Conservation (phyloP, 116 monocot genomes). For the Zostera marina region DNA sequence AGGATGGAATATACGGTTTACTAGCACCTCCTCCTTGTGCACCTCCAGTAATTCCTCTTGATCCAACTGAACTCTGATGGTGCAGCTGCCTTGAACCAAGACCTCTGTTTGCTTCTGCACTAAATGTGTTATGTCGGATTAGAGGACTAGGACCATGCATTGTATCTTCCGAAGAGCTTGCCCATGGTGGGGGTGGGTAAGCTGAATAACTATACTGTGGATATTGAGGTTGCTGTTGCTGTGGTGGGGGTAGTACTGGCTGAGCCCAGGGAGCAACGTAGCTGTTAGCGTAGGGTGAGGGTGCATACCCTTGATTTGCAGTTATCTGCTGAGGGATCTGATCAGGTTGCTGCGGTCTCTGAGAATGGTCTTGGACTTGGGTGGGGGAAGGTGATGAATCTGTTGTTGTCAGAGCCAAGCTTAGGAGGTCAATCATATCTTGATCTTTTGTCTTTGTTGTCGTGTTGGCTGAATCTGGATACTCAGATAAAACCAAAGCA, state of each 20-base stretch:
- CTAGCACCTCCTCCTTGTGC: not conserved
- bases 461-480: slow-evolving; percentile 26
- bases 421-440: slow-evolving; percentile 69
- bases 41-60: slow-evolving; percentile 4
- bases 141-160: slow-evolving; percentile 2
- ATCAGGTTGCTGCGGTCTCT: not conserved
- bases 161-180: slow-evolving; percentile 1
- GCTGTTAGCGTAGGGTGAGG: slow-evolving; percentile 20
- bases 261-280: slow-evolving; percentile 77
- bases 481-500: slow-evolving; percentile 36
- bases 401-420: slow-evolving; percentile 34
- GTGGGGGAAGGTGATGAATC: slow-evolving; percentile 26
- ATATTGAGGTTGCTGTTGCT: slow-evolving; percentile 12
- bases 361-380: slow-evolving; percentile 3
- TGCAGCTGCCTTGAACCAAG: slow-evolving; percentile 21
- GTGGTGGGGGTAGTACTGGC: slow-evolving; percentile 10
- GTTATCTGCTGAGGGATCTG: not conserved
- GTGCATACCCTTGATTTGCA: slow-evolving; percentile 13
- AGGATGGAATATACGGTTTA: slow-evolving; percentile 45
- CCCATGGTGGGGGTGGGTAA: slow-evolving; percentile 79
- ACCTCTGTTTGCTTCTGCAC: slow-evolving; percentile 2
- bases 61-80: slow-evolving; percentile 15
- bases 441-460: slow-evolving; percentile 39
- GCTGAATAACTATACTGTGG: slow-evolving; percentile 10
- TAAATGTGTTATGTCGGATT: slow-evolving; percentile 6